Evolutionary conservation across 2,329 filamentous ascomycete genomes (phyloP), one percentile per base, ranked within the genome.

Genomic region (Epichloe scottii): DNA sequence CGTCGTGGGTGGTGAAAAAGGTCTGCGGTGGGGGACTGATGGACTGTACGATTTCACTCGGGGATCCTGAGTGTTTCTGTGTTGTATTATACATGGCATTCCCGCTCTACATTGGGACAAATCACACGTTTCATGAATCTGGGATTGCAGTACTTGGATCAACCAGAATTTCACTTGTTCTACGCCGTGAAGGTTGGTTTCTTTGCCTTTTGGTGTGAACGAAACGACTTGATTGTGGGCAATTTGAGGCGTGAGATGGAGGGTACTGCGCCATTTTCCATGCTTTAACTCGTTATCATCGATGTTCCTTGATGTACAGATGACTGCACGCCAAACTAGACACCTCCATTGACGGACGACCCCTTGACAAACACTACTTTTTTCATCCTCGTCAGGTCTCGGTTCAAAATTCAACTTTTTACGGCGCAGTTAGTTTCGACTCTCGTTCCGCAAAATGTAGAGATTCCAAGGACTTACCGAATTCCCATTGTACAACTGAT

Each of bases 401-500:
- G 83, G 79, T 62, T 86, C 78, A 56, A 86, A 87, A 57, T 85
- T 86, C 51, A 84, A 65, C 81, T 86, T 56, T 48, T 14, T 30
- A 33, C 3, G 6, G 3, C 5, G 15, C n/a, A 30, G 19, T 41
- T 15, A 49, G 39, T 30, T 26, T 6, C 38, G 30, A 30, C 30
- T 30, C 30, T 30, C 10, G 0, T 30, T 11, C 3, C 30, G 4
- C 30, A 30, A 11, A 30, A 8, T 30, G 30, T 4, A 11, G 30
- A 11, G 30, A 10, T 11, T 11, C 30, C 30, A 30, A 30, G 30
- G 30, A 30, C 79, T 67, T 72, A 90, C 87, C 63, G 87, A 87
- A 62, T 95, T 96, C 1, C 90, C 90, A 61, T 96, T 96, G 63
- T 96, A 95, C 45, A 94, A 78, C 61, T 94, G 84, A 43, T 81